Percentiles rank a stretch among this genome's conserved stretches.
Conservation (phyloP, 805 yeast species). For the Hanseniaspora thailandica region DNA sequence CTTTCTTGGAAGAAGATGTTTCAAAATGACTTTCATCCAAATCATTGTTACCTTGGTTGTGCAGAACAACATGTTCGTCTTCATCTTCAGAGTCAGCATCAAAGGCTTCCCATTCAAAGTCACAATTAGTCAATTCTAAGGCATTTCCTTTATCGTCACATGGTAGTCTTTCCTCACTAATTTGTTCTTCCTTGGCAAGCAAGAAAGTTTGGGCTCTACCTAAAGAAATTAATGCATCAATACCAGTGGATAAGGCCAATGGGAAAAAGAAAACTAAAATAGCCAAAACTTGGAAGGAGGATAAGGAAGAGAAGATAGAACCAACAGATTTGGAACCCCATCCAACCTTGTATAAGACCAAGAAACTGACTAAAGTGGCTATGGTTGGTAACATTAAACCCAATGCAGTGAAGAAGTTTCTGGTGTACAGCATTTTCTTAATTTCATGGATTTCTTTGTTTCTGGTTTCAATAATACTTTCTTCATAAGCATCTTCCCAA, state of each 20-base stretch:
- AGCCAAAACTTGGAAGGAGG: constrained; percentile 45
- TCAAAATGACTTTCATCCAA: background rate
- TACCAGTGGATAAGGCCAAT: constrained; percentile 33
- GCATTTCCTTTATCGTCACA: background rate
- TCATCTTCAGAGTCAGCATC: constrained; percentile 13
- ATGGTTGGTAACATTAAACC: constrained; percentile 41
- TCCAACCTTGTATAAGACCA: constrained; percentile 31
- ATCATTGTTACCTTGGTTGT: background rate
- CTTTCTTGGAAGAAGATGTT: background rate
- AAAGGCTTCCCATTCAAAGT: constrained; percentile 15
- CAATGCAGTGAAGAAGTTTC: constrained; percentile 43
- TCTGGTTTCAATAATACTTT: constrained; percentile 43
- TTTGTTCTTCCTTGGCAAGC: constrained; percentile 28
- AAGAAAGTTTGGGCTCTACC: constrained; percentile 31
- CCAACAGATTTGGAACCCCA: constrained; percentile 31
- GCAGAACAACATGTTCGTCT: constrained; percentile 3
- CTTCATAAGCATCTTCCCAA: constrained; percentile 70
- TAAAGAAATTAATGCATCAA: constrained; percentile 33
- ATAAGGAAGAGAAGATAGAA: constrained; percentile 47
- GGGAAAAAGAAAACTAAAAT: constrained; percentile 39
- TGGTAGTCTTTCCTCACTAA: constrained; percentile 15
- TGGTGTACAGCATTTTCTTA: constrained; percentile 30
- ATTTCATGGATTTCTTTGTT: constrained; percentile 38
- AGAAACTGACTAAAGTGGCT: constrained; percentile 45
- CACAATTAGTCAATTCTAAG: constrained; percentile 8